Evolutionary conservation across 1,284 basidiomycete species (phyloP), one percentile per base, ranked within the genome.

Genomic region (Ceratobasidium sp.): DNA sequence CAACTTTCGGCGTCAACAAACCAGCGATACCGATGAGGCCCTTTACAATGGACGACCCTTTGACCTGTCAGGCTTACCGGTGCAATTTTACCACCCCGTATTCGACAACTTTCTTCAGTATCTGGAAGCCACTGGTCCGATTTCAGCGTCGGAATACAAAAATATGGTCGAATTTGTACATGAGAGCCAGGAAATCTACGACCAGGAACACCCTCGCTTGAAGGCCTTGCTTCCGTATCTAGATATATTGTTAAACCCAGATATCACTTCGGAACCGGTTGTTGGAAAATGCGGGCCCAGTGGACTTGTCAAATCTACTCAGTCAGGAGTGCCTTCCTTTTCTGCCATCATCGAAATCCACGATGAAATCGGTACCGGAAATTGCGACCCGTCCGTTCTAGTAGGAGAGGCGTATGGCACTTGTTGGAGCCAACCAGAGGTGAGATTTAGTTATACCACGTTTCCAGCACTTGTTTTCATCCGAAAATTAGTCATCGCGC

Each of bases 361-460:
- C 4, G 72, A 74, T 39, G 72, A 74, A 8, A 41, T 74, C 8
- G 69, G 72, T 18, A 45, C 46, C 0, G 72, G 57, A n/a, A 16
- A 45, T 2, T 50, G 43, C n/a, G 72, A 74, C 34, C 72, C 72
- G 16, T 39, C 32, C 1, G 23, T 64, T 28, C 71, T 55, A 64
- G 57, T 21, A 32, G 71, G 53, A 9, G 26, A 60, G 8, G 45
- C 58, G 32, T 71, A 52, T 41, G 39, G 30, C 1, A 72, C 45
- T 18, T 23, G 46, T 21, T 74, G 72, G 72, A 39, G 26, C 23
- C 23, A 72, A 26, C 26, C 12, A 26, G 14, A 61, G 34, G 60
- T 64, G 41, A 28, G 52, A 39, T 34, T 50, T 4, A 28, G 32
- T 39, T 39, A 30, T 12, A 18, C 43, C 3, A 3, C 18, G 16